Evolutionary conservation across 1,139 yeast species (phyloP).

Genomic region (Tardiomyces depauwii): DNA sequence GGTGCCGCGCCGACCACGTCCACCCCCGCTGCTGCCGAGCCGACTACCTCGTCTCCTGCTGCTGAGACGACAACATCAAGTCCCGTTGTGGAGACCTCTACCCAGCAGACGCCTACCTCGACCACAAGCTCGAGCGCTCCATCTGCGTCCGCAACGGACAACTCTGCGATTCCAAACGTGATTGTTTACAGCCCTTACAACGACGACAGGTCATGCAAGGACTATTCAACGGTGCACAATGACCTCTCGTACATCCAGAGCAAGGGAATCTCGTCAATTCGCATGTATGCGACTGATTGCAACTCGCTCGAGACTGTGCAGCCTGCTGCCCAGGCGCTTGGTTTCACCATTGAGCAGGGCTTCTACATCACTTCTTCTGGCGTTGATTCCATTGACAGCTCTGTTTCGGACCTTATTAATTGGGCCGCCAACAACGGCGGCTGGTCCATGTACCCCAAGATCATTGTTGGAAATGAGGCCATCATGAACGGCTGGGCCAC

Average conservation of each 20-base stretch:
- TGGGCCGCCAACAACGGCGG: constrained; percentile 34
- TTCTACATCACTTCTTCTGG: constrained; percentile 62
- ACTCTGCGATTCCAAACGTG: constrained; percentile 34
- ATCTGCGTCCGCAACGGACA: neutral
- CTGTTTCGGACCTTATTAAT: constrained; percentile 41
- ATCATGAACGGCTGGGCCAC: constrained; percentile 49
- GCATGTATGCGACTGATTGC: constrained; percentile 85
- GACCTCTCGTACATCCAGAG: constrained; percentile 49
- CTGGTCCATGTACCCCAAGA: constrained; percentile 62
- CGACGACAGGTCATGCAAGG: constrained; percentile 57
- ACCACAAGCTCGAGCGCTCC: neutral
- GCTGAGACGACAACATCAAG: constrained; percentile 9
- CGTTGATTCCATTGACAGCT: constrained; percentile 52
- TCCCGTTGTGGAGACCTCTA: neutral
- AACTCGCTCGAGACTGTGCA: constrained; percentile 52
- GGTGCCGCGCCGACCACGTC: constrained; percentile 1
- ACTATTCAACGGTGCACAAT: constrained; percentile 36
- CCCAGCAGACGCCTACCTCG: neutral
- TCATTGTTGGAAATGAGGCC: constrained; percentile 86
- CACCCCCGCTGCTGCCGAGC: constrained; percentile 1
- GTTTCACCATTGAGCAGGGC: constrained; percentile 73
- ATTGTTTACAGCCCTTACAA: constrained; percentile 77
- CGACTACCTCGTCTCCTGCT: constrained; percentile 3
- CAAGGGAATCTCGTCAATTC: constrained; percentile 52
- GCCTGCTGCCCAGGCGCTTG: constrained; percentile 49